Evolutionary conservation across 192 early-diverging fungal species (phyloP), one percentile per base, ranked within the genome.

Genomic region (Entomortierella beljakovae): DNA sequence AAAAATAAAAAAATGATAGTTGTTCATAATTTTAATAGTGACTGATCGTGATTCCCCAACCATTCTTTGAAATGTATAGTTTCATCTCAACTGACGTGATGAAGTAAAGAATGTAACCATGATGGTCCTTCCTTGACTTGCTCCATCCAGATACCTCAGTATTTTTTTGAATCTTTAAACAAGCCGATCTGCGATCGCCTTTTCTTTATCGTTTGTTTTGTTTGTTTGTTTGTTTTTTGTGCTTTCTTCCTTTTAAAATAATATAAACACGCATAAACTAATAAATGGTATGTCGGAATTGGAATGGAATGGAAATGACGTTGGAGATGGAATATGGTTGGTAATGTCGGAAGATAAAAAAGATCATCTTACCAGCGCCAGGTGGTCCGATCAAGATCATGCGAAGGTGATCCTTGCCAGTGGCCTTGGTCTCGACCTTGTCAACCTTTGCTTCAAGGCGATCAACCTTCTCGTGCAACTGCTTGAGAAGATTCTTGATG

Each of bases 351-450:
- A n/a, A n/a, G n/a, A n/a, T n/a, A n/a, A n/a, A n/a, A n/a, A n/a
- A n/a, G 40, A 74, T 59, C 38, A 57, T 87, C 86, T 83, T 90
- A 88, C 92, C 93, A 29, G 90, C 92, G 84, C 96, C 95, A 49
- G 94, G 94, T 23, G 95, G 94, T 53, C 94, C 94, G 90, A 96
- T 95, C 87, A 98, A 90, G 66, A 94, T 85, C 91, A 92, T 92
- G 82, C 91, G 90, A 51, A 88, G 75, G 51, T 74, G 69, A 4
- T 80, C 71, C 58, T 65, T 80, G 50, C 57, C 43, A 20, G 50
- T 37, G 46, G 35, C 35, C 50, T 69, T 60, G 32, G 54, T 29
- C 10, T 70, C n/a, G n/a, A n/a, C n/a, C 42, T 43, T 43, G 42
- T 61, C 54, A 42, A 68, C 50, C 43, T 46, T 46, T 20, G 43